Evolutionary conservation across 148 eudicot species (phyloP).

Genomic region (Rhododendron ovatum): DNA sequence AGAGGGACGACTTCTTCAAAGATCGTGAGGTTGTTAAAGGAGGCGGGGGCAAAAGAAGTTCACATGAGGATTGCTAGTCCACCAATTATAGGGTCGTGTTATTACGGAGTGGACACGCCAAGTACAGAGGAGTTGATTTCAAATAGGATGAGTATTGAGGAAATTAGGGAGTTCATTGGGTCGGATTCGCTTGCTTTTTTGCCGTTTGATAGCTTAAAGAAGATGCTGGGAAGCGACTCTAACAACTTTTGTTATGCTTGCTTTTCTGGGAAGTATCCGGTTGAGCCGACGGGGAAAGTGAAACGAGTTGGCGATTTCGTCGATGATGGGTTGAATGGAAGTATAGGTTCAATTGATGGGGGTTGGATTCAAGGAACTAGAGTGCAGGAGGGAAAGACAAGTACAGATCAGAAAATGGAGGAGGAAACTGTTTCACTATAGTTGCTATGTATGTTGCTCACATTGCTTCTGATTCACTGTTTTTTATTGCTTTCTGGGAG

Average conservation of each 20-base stretch:
- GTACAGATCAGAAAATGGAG: neutral
- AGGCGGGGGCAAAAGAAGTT: slow-evolving; percentile 69
- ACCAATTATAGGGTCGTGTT: slow-evolving; percentile 65
- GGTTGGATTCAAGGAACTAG: slow-evolving; percentile 30
- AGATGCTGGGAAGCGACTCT: slow-evolving; percentile 48
- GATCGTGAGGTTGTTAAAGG: slow-evolving; percentile 74
- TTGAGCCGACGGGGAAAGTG: slow-evolving; percentile 53
- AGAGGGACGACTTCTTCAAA: slow-evolving; percentile 86
- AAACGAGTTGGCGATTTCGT: slow-evolving; percentile 55
- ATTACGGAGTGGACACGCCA: slow-evolving; percentile 92
- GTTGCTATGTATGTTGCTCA: neutral
- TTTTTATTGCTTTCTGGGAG: neutral
- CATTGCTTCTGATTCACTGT: neutral
- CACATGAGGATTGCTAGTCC: slow-evolving; percentile 87
- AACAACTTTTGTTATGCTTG: slow-evolving; percentile 75
- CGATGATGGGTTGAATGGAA: slow-evolving; percentile 42
- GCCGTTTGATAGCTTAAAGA: slow-evolving; percentile 50
- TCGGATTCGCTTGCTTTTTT: slow-evolving; percentile 83
- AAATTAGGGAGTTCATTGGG: slow-evolving; percentile 46
- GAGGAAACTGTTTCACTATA: slow-evolving; percentile 9
- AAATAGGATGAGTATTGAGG: slow-evolving; percentile 65
- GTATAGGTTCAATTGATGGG: slow-evolving; percentile 25
- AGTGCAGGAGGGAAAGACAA: slow-evolving; percentile 25
- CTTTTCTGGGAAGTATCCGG: slow-evolving; percentile 78
- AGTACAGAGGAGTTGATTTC: slow-evolving; percentile 81